Conservation (phyloP, 345 rosid species). For the Gossypium stocksii region DNA sequence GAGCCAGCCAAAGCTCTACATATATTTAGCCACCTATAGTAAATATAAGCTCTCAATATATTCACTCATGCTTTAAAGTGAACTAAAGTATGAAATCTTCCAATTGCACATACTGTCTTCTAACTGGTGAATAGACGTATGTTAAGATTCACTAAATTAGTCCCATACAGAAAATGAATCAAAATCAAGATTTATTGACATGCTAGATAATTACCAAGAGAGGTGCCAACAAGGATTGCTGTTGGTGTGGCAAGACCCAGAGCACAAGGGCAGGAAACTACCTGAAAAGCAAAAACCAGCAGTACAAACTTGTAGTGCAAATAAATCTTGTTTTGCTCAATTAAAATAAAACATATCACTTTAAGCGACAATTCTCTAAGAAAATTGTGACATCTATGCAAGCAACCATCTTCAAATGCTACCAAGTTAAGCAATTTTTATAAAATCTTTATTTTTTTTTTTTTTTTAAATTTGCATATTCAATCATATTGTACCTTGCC, state of each 20-base stretch:
- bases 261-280: constrained; percentile 96
- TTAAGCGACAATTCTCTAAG: background rate
- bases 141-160: background rate
- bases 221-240: constrained; percentile 94
- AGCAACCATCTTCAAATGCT: background rate
- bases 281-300: constrained; percentile 42
- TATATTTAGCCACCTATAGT: background rate
- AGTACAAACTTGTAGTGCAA: constrained; percentile 7
- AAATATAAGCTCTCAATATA: background rate
- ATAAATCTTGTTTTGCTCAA: background rate
- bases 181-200: constrained; percentile 14
- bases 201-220: constrained; percentile 59
- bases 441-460: background rate
- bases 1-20: background rate
- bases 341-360: background rate
- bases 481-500: background rate
- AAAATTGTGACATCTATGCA: background rate
- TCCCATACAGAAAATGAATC: background rate
- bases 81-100: background rate
- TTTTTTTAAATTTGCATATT: background rate
- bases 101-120: background rate
- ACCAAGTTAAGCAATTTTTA: background rate
- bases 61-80: background rate
- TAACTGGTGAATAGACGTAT: background rate
- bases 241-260: constrained; percentile 98